Base-by-base conservation (phyloP, 768 basidiomycete species). In the Boletus fagicola region DNA sequence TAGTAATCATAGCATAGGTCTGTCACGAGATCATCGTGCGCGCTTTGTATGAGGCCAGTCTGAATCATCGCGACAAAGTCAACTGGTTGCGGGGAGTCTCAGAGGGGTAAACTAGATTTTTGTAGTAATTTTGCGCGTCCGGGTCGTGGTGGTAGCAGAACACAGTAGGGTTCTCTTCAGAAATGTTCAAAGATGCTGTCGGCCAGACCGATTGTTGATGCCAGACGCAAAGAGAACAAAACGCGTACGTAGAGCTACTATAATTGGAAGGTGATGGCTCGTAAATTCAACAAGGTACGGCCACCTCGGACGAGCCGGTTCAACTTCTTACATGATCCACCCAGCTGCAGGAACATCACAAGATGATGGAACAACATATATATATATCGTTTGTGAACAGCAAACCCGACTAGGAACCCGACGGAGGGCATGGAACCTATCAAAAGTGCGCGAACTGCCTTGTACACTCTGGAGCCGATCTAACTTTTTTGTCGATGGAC, bases 1-100 rank as follows among this genome's bases (percentile, higher is more conserved):
- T 96, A 97, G 71, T 89, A 95, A 68, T 96, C 92, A 67, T 94
- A 97, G 13, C 86, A 81, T 54, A 90, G 83, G 75, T 95, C 94
- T 0, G 92, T 92, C 31, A 93, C 79, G 28, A 93, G 82, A 70
- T 93, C 91, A 51, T 76, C 81, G 72, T 94, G 92, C 6, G 88
- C 88, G 62, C 83, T 87, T 54, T 80, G 83, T 59, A 93, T 88
- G 15, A 93, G 77, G 10, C 87, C 88, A 5, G 88, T 88, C 72
- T 92, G 90, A 49, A 91, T 84, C 86, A 91, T 89, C 20, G 28
- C 8, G 39, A 42, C 8, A 26, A 39, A 35, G 1, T 36, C n/a
- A 33, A 26, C 22, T 18, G 3, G 20, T 20, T 28, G 31, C 7
- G 16, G 26, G 15, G 5, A 38, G n/a, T 18, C 44, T 35, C 12